Evolutionary conservation across 1,139 yeast species (phyloP).

Genomic region (Debaryomyces sp.): DNA sequence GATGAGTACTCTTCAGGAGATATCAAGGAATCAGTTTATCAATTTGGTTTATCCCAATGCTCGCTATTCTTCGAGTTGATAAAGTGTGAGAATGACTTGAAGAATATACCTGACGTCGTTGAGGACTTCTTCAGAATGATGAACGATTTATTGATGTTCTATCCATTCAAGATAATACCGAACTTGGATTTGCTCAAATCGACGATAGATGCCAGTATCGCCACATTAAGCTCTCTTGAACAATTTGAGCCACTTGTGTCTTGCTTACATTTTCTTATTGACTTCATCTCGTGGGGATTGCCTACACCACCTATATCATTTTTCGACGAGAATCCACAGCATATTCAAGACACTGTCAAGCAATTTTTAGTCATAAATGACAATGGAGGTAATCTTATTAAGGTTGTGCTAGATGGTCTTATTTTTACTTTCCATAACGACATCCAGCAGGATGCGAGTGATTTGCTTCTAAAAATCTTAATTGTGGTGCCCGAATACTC

Average conservation of each 20-base stretch:
- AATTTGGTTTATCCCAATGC: slow-evolving; percentile 53
- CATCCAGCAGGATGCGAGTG: slow-evolving; percentile 74
- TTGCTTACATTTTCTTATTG: slow-evolving; percentile 75
- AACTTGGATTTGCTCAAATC: slow-evolving; percentile 59
- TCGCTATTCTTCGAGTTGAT: slow-evolving; percentile 39
- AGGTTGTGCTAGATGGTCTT: slow-evolving; percentile 63
- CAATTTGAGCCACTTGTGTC: slow-evolving; percentile 74
- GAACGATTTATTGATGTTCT: slow-evolving; percentile 77
- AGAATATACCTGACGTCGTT: slow-evolving; percentile 68
- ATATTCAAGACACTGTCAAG: slow-evolving; percentile 53
- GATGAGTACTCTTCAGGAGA: slow-evolving; percentile 52
- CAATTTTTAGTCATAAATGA: slow-evolving; percentile 38
- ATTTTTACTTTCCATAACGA: slow-evolving; percentile 74
- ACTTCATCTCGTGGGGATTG: slow-evolving; percentile 82
- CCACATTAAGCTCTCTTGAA: slow-evolving; percentile 54
- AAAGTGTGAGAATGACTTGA: slow-evolving; percentile 28
- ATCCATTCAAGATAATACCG: slow-evolving; percentile 65
- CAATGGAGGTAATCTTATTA: slow-evolving; percentile 61
- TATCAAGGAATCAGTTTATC: slow-evolving; percentile 45
- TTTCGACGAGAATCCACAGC: slow-evolving; percentile 49
- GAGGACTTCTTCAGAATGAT: slow-evolving; percentile 90
- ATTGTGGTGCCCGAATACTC: slow-evolving; percentile 49
- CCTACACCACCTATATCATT: slow-evolving; percentile 78
- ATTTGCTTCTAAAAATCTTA: slow-evolving; percentile 68
- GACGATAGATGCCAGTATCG: slow-evolving; percentile 61